phyloP scores from a whole-genome alignment of 768 basidiomycete species.

The Termitomyces sp. region DNA sequence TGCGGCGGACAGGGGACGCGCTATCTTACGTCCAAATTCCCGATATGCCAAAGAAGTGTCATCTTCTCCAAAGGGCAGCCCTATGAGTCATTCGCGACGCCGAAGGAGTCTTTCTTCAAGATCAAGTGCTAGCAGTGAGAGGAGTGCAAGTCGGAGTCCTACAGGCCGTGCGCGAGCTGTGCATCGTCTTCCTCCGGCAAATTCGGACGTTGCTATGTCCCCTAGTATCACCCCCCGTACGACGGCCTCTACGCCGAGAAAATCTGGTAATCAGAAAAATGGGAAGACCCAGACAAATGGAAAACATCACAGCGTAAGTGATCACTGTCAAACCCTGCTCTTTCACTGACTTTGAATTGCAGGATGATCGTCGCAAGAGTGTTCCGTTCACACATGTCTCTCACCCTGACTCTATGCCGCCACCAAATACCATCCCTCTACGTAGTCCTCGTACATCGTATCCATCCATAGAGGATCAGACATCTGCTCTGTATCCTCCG shows the following conservation, averaged over 20 bases:
- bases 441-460: constrained; percentile 12
- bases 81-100: constrained; percentile 26
- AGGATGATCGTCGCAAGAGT: constrained; percentile 15
- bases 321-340: not conserved
- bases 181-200: constrained; percentile 52
- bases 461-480: constrained; percentile 5
- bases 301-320: constrained; percentile 24
- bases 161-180: constrained; percentile 45
- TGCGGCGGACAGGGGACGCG: constrained; percentile 9
- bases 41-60: constrained; percentile 20
- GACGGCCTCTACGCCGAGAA: constrained; percentile 12
- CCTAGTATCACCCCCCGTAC: constrained; percentile 11
- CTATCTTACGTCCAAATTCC: constrained; percentile 14
- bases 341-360: not conserved
- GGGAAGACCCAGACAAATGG: constrained; percentile 34
- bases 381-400: constrained; percentile 7
- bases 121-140: constrained; percentile 51
- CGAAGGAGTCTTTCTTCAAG: constrained; percentile 47
- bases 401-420: constrained; percentile 23
- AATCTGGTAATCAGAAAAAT: constrained; percentile 25
- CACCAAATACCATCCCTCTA: constrained; percentile 21
- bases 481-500: not conserved
- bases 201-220: constrained; percentile 30
- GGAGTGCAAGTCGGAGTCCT: constrained; percentile 56
- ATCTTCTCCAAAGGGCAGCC: constrained; percentile 35